Base-by-base conservation (phyloP, 768 basidiomycete genomes). In the Termitomyces sp. region DNA sequence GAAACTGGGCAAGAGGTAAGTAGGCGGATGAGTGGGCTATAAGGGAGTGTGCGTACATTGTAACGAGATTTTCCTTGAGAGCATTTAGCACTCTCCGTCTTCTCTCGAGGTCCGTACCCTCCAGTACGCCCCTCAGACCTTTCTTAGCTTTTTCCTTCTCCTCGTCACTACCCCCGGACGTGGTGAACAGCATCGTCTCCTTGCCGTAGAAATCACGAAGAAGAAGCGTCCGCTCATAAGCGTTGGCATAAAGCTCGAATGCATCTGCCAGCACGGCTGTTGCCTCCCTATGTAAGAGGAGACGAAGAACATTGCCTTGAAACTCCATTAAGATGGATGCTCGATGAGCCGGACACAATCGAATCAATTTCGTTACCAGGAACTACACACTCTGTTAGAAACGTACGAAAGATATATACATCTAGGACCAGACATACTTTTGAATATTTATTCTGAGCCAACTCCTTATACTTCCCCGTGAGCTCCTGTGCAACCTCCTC, bases 181-280 rank as follows among this genome's bases (percentile, higher is more conserved):
- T 60, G 6, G 71, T 75, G 69, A 96, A 93, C 30, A 98, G 70
- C 2, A 78, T 74, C 0, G 85, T 86, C 68, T 98, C 94, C 67
- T 89, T 90, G 14, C 94, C 94, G 60, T 93, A 98, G 59, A 97
- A 93, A 57, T 93, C 91, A 17, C 87, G 82, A 6, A 96, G 73
- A 5, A 98, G 76, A 21, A 92, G 74, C 0, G 86, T 80, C 19
- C 91, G 82, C 63, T 96, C 93, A 60, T 89, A 90, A 1, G 90
- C 84, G 49, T 93, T 92, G 7, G 87, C 80, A 64, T 93, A 89
- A 0, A 95, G 78, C 65, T 95, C 93, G 64, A 88, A 98, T 0
- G 92, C 81, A 63, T 96, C 93, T 1, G 93, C 88, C 11, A 98
- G 76, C 8, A 93, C 87, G 3, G 82, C 77, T 1, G 90, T 83